Conservation (phyloP, 2,329 filamentous ascomycete species). For the Elsinoe australis region DNA sequence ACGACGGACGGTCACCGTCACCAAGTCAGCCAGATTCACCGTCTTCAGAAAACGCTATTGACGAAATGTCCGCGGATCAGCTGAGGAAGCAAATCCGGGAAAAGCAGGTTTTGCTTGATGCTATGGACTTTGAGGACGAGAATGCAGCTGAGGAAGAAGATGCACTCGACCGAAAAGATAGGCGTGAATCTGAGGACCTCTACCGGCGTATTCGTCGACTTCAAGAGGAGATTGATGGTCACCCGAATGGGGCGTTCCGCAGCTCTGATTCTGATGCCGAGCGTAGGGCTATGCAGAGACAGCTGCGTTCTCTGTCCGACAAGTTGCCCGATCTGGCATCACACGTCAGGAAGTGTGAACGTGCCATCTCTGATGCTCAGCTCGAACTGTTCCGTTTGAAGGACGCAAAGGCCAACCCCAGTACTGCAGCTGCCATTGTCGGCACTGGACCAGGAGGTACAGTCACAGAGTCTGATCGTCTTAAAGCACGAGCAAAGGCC, state of each 20-base stretch:
- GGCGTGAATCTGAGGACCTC: slow-evolving; percentile 85
- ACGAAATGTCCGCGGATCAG: slow-evolving; percentile 80
- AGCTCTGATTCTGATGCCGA: slow-evolving; percentile 81
- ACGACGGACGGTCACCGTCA: slow-evolving; percentile 61
- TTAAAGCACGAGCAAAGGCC: slow-evolving; percentile 90
- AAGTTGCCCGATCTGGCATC: slow-evolving; percentile 87
- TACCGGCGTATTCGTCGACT: slow-evolving; percentile 85
- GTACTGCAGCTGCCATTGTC: slow-evolving; percentile 70
- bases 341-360: slow-evolving; percentile 81
- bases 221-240: slow-evolving; percentile 88
- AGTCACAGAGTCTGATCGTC: slow-evolving; percentile 85
- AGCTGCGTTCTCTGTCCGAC: slow-evolving; percentile 81
- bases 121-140: slow-evolving; percentile 93
- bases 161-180: slow-evolving; percentile 78
- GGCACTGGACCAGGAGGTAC: slow-evolving; percentile 86
- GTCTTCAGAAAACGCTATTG: slow-evolving; percentile 54
- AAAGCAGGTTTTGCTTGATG: slow-evolving; percentile 88
- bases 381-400: slow-evolving; percentile 88
- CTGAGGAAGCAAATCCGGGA: slow-evolving; percentile 87
- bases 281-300: slow-evolving; percentile 73
- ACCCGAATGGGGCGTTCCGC: slow-evolving; percentile 67
- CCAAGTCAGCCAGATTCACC: slow-evolving; percentile 65
- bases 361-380: slow-evolving; percentile 83
- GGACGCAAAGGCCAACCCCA: slow-evolving; percentile 86
- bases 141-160: slow-evolving; percentile 85